A percentile compares a stretch with the other conserved stretches of the same genome.
These are phyloP conservation scores for Ophiostoma himal-ulmi DNA, from an alignment of 2,329 filamentous ascomycete genomes.

Conservation along the genomic window DNA sequence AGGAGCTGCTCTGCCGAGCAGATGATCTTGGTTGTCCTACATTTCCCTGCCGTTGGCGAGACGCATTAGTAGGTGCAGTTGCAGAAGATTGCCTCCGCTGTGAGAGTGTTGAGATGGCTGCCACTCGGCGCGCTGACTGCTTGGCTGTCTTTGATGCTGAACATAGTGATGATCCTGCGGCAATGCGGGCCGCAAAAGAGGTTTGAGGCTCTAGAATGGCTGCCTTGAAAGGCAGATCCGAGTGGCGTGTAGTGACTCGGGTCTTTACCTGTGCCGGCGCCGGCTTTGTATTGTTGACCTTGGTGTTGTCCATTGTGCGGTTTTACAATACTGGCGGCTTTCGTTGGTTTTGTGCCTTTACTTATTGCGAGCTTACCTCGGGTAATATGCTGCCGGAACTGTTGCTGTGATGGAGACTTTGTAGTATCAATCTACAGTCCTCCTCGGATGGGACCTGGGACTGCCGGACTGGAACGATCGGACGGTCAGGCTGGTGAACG, in stretches of 20 bases:
- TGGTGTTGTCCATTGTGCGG: not conserved
- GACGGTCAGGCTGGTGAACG: slow-evolving; percentile 31
- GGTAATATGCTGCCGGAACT: not conserved
- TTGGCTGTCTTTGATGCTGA: not conserved
- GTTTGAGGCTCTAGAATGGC: not conserved
- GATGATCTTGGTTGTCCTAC: not conserved
- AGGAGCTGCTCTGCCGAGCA: not conserved
- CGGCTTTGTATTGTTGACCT: not conserved
- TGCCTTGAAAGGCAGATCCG: not conserved
- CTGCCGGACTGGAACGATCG: slow-evolving; percentile 22
- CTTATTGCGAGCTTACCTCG: not conserved
- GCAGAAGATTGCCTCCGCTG: not conserved
- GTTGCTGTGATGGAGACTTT: slow-evolving; percentile 7
- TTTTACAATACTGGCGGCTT: not conserved
- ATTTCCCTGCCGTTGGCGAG: slow-evolving; percentile 7
- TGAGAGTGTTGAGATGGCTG: not conserved
- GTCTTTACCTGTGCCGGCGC: not conserved
- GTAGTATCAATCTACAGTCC: slow-evolving; percentile 27
- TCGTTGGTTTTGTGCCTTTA: not conserved
- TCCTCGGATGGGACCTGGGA: slow-evolving; percentile 30
- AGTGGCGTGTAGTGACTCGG: not conserved
- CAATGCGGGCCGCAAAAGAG: not conserved
- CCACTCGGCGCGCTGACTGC: not conserved
- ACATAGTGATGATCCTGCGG: not conserved
- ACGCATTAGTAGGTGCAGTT: slow-evolving; percentile 14